Evolutionary conservation across 495 filamentous ascomycete genomes (phyloP).

Genomic region (Penicillium cataractarum): DNA sequence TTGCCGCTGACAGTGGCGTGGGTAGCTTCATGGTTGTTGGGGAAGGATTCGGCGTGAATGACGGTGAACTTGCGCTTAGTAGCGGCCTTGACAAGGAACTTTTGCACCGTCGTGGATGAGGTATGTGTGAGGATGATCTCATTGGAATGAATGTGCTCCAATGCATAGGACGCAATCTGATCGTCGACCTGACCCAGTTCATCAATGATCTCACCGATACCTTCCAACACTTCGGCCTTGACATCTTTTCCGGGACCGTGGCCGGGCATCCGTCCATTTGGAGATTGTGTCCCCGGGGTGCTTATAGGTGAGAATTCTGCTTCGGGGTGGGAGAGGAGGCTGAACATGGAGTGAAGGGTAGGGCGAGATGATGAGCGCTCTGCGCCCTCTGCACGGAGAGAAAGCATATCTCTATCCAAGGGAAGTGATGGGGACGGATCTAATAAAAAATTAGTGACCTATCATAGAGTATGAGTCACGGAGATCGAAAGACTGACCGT

Average conservation of each 20-base stretch:
- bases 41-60: constrained; percentile 73
- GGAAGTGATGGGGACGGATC: constrained; percentile 41
- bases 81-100: constrained; percentile 82
- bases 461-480: constrained; percentile 16
- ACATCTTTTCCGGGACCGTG: constrained; percentile 58
- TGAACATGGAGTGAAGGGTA: constrained; percentile 77
- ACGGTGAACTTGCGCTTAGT: constrained; percentile 86
- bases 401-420: constrained; percentile 38
- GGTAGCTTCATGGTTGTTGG: constrained; percentile 65
- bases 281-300: constrained; percentile 48
- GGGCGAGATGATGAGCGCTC: constrained; percentile 54
- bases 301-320: constrained; percentile 48
- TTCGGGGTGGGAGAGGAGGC: constrained; percentile 69
- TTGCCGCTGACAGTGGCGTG: constrained; percentile 62
- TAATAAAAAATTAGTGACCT: constrained; percentile 22
- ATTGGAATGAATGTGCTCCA: constrained; percentile 87
- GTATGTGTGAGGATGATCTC: constrained; percentile 87
- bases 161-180: constrained; percentile 81
- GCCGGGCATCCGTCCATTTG: constrained; percentile 39
- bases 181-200: constrained; percentile 87
- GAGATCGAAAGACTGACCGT: constrained; percentile 32
- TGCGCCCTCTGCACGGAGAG: constrained; percentile 37
- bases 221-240: constrained; percentile 85
- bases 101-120: constrained; percentile 79
- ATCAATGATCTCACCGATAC: constrained; percentile 88